A percentile compares a stretch with the other conserved stretches of the same genome.
phyloP scores from a whole-genome alignment of 2,329 filamentous ascomycete species.

The Fusarium penzigii region DNA sequence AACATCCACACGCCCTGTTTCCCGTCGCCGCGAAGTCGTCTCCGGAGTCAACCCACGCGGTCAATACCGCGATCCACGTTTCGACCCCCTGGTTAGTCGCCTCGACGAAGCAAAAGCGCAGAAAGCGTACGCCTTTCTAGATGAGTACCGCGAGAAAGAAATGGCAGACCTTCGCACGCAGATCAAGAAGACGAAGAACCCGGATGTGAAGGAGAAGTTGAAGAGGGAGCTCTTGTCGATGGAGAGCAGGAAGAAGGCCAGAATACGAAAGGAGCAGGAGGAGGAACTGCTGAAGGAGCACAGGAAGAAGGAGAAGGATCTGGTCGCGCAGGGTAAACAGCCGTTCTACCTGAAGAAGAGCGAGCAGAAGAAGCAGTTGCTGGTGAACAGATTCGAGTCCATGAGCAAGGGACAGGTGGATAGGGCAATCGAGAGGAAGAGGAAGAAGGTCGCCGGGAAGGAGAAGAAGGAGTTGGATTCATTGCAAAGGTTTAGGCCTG shows the following conservation, averaged over 20 bases:
- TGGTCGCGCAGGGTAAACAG: conserved; percentile 83
- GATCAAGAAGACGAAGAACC: conserved; percentile 66
- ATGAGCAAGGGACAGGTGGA: conserved; percentile 87
- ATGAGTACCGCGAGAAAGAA: conserved; percentile 83
- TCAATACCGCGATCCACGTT: conserved; percentile 82
- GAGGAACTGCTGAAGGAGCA: conserved; percentile 72
- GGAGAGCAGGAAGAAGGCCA: conserved; percentile 74
- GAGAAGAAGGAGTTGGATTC: conserved; percentile 74
- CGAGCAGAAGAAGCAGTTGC: conserved; percentile 84
- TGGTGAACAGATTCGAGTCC: conserved; percentile 75
- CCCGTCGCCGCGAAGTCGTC: conserved; percentile 75
- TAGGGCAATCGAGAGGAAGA: conserved; percentile 78
- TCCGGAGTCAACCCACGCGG: conserved; percentile 45
- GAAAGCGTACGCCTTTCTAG: conserved; percentile 83
- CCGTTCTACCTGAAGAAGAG: conserved; percentile 93
- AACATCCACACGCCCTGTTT: conserved; percentile 81
- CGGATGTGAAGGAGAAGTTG: conserved; percentile 65
- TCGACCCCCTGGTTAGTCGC: conserved; percentile 63
- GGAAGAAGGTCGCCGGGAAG: conserved; percentile 85
- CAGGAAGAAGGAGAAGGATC: conserved; percentile 78
- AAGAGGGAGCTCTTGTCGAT: conserved; percentile 75
- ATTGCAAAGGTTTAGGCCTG: conserved; percentile 34
- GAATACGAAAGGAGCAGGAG: conserved; percentile 68
- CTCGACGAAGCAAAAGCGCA: conserved; percentile 60
- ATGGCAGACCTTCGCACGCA: conserved; percentile 71